Evolutionary conservation across 805 yeast genomes (phyloP).

Genomic region (Grigorovia humatica): DNA sequence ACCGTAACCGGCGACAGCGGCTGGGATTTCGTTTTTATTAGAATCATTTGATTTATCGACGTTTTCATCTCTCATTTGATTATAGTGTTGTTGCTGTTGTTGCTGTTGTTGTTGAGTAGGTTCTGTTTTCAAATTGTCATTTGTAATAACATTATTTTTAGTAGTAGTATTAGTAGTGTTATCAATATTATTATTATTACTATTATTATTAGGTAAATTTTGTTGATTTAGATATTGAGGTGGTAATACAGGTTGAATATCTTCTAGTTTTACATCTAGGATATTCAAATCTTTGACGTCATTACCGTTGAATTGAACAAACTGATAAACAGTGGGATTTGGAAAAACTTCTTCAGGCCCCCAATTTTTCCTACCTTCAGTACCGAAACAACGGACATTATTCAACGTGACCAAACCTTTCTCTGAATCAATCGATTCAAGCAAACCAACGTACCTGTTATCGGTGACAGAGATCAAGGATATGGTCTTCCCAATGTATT

Average conservation of each 20-base stretch:
- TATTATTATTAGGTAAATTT: no score
- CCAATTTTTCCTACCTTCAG: constrained; percentile 78
- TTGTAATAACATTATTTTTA: neutral
- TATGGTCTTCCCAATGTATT: constrained; percentile 76
- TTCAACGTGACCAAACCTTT: constrained; percentile 80
- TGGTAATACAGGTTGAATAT: constrained; percentile 44
- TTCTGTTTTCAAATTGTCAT: no score
- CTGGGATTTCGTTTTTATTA: constrained; percentile 17
- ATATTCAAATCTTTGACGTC: constrained; percentile 87
- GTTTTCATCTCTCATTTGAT: constrained; percentile 2
- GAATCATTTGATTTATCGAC: constrained; percentile 9
- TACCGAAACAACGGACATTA: constrained; percentile 75
- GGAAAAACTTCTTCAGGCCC: constrained; percentile 64
- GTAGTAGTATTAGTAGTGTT: neutral
- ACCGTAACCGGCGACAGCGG: constrained; percentile 29
- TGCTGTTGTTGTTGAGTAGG: neutral
- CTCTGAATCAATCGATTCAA: constrained; percentile 80
- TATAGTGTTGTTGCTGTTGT: neutral
- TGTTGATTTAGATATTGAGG: neutral
- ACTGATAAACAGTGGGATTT: constrained; percentile 56
- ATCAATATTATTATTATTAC: neutral
- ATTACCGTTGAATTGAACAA: constrained; percentile 78
- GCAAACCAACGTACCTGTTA: constrained; percentile 73
- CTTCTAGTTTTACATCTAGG: constrained; percentile 58
- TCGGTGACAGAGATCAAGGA: constrained; percentile 24